Conservation (phyloP, 768 basidiomycete species). For the Kwoniella newhampshirensis region DNA sequence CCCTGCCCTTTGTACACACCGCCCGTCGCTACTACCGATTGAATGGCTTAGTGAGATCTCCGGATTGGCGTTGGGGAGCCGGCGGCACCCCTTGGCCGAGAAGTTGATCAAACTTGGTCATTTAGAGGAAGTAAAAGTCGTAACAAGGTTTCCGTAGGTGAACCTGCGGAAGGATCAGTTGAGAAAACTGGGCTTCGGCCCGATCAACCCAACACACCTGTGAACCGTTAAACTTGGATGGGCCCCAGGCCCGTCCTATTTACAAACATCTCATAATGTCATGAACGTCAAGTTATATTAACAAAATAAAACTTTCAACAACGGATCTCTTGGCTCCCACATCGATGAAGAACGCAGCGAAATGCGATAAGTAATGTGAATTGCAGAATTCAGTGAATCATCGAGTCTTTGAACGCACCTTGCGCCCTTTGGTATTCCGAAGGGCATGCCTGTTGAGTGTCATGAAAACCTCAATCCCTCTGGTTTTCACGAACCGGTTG, state of each 20-base stretch:
- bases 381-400: conserved; percentile 79
- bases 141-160: conserved; percentile 80
- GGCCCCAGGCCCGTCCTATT: conserved; percentile 12
- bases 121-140: conserved; percentile 74
- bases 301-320: conserved; percentile 59
- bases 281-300: conserved; percentile 46
- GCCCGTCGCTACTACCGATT: conserved; percentile 88
- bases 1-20: conserved; percentile 89
- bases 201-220: conserved; percentile 57
- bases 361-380: conserved; percentile 80
- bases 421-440: conserved; percentile 73
- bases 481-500: conserved; percentile 22
- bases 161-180: conserved; percentile 78
- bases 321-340: conserved; percentile 75
- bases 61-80: conserved; percentile 68
- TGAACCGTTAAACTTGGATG: conserved; percentile 52
- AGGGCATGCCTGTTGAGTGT: conserved; percentile 68
- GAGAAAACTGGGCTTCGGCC: conserved; percentile 56
- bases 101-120: conserved; percentile 76
- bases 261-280: conserved; percentile 32
- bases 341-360: conserved; percentile 79
- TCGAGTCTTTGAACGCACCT: conserved; percentile 81
- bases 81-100: conserved; percentile 58
- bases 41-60: conserved; percentile 86
- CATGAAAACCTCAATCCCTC: conserved; percentile 50